Percentiles rank a stretch among this genome's conserved stretches.
These are phyloP conservation scores for Cytospora piceicola DNA, from an alignment of 2,329 filamentous ascomycete species.

Conservation along the genomic window DNA sequence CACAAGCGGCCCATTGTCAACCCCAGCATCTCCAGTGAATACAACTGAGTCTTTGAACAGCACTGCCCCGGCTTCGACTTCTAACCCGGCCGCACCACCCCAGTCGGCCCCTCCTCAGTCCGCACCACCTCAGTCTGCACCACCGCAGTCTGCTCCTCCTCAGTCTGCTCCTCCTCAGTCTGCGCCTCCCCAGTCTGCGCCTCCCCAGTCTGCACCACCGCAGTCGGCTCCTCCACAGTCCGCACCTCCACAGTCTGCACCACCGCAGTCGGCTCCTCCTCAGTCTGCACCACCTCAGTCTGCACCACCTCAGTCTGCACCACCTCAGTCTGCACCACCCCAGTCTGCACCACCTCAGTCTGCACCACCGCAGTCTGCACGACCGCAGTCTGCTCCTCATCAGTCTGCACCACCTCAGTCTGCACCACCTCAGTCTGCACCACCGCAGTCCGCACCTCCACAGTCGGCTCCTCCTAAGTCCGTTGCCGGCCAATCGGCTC, in stretches of 20 bases:
- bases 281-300: conserved; percentile 8
- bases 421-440: conserved; percentile 11
- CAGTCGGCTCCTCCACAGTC: neutral
- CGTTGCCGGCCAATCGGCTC: conserved; percentile 5
- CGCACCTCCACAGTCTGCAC: conserved; percentile 9
- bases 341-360: conserved; percentile 8
- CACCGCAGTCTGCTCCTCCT: neutral
- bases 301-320: neutral
- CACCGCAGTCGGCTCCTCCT: neutral
- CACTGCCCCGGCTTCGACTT: conserved; percentile 20
- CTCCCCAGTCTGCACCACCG: neutral
- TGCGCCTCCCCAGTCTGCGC: neutral
- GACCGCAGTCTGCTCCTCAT: neutral
- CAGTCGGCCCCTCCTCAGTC: neutral
- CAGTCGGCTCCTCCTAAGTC: conserved; percentile 1
- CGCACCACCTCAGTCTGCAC: conserved; percentile 9
- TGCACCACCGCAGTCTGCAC: conserved; percentile 9
- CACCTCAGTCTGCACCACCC: conserved; percentile 8
- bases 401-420: conserved; percentile 14
- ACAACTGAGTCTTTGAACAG: conserved; percentile 20
- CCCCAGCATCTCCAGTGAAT: conserved; percentile 18
- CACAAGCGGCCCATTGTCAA: conserved; percentile 10
- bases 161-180: neutral
- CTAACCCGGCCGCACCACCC: conserved; percentile 7
- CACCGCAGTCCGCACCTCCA: neutral